Conservation (phyloP, 306 rosid species). For the Astragalus glycyphyllos region DNA sequence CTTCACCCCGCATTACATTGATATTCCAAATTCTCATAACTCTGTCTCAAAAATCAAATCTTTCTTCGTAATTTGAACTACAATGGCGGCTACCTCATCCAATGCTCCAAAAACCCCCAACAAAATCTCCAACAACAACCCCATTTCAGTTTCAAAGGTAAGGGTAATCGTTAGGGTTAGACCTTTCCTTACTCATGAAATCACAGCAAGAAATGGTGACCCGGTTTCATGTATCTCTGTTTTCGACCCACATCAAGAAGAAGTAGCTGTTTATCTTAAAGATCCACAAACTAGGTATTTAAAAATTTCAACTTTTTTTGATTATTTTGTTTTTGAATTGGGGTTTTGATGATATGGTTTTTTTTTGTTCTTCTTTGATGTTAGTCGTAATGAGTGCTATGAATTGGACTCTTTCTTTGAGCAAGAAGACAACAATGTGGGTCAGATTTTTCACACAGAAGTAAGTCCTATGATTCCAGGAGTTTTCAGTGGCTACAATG, state of each 20-base stretch:
- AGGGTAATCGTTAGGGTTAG: slow-evolving; percentile 86
- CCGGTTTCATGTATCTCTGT: slow-evolving; percentile 64
- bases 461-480: slow-evolving; percentile 76
- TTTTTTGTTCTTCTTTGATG: background rate
- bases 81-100: slow-evolving; percentile 52
- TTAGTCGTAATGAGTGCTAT: slow-evolving; percentile 86
- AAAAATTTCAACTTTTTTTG: background rate
- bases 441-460: slow-evolving; percentile 70
- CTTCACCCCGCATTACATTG: slow-evolving; percentile 17
- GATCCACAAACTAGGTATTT: slow-evolving; percentile 80
- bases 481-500: slow-evolving; percentile 74
- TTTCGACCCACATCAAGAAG: slow-evolving; percentile 50
- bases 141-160: slow-evolving; percentile 63
- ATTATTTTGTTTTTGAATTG: background rate
- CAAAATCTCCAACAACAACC: slow-evolving; percentile 32
- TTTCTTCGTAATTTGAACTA: background rate
- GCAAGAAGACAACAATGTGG: slow-evolving; percentile 73
- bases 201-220: slow-evolving; percentile 38
- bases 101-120: slow-evolving; percentile 41
- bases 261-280: slow-evolving; percentile 71
- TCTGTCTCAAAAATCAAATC: slow-evolving; percentile 3
- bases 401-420: slow-evolving; percentile 79
- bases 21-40: slow-evolving; percentile 24
- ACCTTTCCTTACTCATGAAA: slow-evolving; percentile 73
- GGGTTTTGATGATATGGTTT: background rate